phyloP scores from a whole-genome alignment of 768 basidiomycete species.

The Trametes gibbosa region DNA sequence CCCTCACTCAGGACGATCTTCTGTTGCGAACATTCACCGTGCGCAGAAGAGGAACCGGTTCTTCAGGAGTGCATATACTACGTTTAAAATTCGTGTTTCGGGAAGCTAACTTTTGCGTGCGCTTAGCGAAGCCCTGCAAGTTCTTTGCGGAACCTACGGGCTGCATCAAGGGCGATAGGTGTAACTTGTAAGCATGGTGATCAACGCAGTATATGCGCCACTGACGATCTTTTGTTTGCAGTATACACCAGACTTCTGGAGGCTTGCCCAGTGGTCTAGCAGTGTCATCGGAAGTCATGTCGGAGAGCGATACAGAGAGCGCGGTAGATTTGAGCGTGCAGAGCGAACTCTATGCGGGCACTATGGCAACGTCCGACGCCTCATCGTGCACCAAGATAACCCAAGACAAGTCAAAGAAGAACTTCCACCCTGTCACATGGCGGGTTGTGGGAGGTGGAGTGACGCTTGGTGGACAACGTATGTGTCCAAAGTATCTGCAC shows the following conservation, averaged over 20 bases:
- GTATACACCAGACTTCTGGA: conserved; percentile 9
- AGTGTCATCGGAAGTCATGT: not conserved
- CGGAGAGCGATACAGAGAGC: conserved; percentile 14
- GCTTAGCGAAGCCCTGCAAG: conserved; percentile 19
- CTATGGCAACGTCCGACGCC: not conserved
- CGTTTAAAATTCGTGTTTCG: not conserved
- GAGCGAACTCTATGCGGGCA: not conserved
- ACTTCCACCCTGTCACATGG: conserved; percentile 69
- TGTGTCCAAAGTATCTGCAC: not conserved
- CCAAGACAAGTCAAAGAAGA: conserved; percentile 35
- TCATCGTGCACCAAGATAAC: not conserved
- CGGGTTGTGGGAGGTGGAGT: conserved; percentile 78
- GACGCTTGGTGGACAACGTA: conserved; percentile 48
- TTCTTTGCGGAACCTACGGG: conserved; percentile 16
- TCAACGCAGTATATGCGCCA: too few species aligned
- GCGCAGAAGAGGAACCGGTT: conserved; percentile 12
- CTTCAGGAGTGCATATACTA: conserved; percentile 13
- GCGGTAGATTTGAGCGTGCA: conserved; percentile 10
- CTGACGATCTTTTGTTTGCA: not conserved
- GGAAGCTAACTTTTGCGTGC: not conserved
- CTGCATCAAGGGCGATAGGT: conserved; percentile 21
- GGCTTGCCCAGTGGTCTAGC: conserved; percentile 3
- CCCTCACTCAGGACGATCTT: not conserved
- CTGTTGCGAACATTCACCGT: not conserved
- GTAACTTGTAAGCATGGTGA: conserved; percentile 14